A percentile compares a stretch with the other conserved stretches of the same genome.
Evolutionary conservation across 2,329 filamentous ascomycete species (phyloP).

Genomic region (Trichophyton schoenleinii): DNA sequence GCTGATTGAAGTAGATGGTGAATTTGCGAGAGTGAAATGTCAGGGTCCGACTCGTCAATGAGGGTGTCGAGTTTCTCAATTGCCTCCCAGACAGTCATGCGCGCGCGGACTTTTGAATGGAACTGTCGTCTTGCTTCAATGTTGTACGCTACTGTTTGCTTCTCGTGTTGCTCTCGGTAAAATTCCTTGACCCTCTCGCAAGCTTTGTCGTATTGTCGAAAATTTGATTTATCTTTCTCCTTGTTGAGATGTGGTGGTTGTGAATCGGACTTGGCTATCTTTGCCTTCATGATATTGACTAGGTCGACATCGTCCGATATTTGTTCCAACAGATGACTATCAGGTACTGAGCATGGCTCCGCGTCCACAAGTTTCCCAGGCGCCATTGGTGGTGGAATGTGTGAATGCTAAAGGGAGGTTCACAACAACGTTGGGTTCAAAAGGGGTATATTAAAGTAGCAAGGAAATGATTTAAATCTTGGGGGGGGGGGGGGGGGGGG

Average conservation of each 20-base stretch:
- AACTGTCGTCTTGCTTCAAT: conserved; percentile 65
- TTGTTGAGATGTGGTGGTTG: neutral
- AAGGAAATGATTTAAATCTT: neutral
- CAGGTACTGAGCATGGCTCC: neutral
- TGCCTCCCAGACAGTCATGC: conserved; percentile 82
- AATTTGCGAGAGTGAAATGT: conserved; percentile 77
- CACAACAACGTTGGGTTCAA: neutral
- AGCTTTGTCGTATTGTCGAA: conserved; percentile 65
- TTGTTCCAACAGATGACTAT: conserved; percentile 8
- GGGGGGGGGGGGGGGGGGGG: neutral
- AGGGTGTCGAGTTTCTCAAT: conserved; percentile 88
- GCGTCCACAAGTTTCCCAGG: conserved; percentile 5
- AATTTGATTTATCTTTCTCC: conserved; percentile 31
- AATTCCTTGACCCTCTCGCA: conserved; percentile 68
- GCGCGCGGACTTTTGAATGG: conserved; percentile 52
- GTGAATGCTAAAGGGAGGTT: neutral
- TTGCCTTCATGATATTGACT: conserved; percentile 47
- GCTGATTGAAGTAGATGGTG: conserved; percentile 81
- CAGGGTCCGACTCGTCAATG: conserved; percentile 82
- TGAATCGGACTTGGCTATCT: conserved; percentile 3
- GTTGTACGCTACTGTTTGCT: conserved; percentile 54
- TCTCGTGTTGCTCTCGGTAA: conserved; percentile 53
- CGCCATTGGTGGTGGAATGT: conserved; percentile 8
- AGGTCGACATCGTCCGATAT: conserved; percentile 44
- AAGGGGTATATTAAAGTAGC: neutral